Evolutionary conservation across 257 asterid genomes (phyloP), one percentile per base, ranked within the genome.

Genomic region (Striga asiatica): DNA sequence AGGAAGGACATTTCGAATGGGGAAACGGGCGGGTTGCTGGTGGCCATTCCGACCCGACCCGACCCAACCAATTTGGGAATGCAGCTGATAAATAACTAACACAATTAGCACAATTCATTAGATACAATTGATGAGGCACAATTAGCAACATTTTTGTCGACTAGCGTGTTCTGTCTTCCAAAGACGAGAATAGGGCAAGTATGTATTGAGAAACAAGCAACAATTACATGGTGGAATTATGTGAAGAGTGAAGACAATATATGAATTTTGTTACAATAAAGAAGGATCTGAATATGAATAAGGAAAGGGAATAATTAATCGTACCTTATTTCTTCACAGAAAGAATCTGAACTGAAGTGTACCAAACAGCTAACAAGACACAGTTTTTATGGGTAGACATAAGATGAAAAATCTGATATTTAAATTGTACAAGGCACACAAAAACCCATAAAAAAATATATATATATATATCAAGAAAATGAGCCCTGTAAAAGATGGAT

Each of bases 1-100:
- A 91, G 46, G 5, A 66, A 24, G 35, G 73, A 61, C 18, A 80
- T 63, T 50, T 91, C 89, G 3, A 66, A 9, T 61, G 53, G 77
- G 55, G 82, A 29, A 71, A 61, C 65, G 29, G 50, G 54, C 19
- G 17, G 34, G 59, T 69, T 66, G 46, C 47, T 9, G 25, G 81
- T 80, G 4, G 81, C 85, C 96, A 86, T 81, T 16, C 25, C 18
- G 3, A 6, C 11, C 5, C 8, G 38, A 34, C 12, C 41, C 2
- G 41, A 29, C 48, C 4, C 1, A 52, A 48, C 16, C 42, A 43
- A 47, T 69, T 59, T 71, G 17, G 27, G 62, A 62, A 20, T 39
- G 14, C 43, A 55, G 54, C 7, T 28, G 32, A 55, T 54, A 49
- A 12, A 52, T 29, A 5, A 29, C 35, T 29, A 7, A 29, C 35